These are phyloP conservation scores for Ophiostoma populinum DNA, from an alignment of 2,329 filamentous ascomycete species.

Conservation along the genomic window DNA sequence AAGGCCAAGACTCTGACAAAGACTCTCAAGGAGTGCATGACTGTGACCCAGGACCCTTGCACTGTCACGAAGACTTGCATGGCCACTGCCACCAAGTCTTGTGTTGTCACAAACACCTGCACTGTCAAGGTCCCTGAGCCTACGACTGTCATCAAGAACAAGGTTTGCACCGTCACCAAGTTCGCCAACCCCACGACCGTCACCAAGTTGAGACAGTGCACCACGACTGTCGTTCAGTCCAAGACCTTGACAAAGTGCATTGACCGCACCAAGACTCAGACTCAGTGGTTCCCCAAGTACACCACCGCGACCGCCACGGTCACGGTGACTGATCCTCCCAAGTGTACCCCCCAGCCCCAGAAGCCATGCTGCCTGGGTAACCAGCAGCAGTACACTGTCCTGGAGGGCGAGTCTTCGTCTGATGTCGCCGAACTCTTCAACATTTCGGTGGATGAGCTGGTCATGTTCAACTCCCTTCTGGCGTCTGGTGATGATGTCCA, in stretches of 20 bases:
- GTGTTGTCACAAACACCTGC: conserved; percentile 3
- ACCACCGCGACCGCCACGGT: conserved; percentile 4
- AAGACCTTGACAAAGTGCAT: conserved; percentile 8
- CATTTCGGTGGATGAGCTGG: conserved; percentile 6
- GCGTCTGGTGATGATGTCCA: background rate
- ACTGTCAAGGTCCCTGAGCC: conserved; percentile 5
- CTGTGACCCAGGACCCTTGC: background rate
- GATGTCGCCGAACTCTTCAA: conserved; percentile 5
- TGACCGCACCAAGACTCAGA: conserved; percentile 6
- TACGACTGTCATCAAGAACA: conserved; percentile 2
- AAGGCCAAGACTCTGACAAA: background rate
- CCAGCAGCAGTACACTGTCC: conserved; percentile 4
- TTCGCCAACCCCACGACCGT: background rate
- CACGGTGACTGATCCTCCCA: background rate
- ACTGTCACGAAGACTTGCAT: conserved; percentile 3
- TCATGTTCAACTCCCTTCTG: conserved; percentile 5
- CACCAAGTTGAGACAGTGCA: background rate
- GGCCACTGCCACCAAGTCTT: background rate
- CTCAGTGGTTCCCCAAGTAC: conserved; percentile 6
- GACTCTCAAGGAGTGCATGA: background rate
- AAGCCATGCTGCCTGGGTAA: conserved; percentile 2
- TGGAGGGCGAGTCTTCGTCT: conserved; percentile 3
- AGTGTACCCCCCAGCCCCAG: background rate
- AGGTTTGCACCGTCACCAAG: background rate
- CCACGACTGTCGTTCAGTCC: conserved; percentile 3